Conservation (phyloP, 306 rosid genomes). For the Casuarina equisetifolia region DNA sequence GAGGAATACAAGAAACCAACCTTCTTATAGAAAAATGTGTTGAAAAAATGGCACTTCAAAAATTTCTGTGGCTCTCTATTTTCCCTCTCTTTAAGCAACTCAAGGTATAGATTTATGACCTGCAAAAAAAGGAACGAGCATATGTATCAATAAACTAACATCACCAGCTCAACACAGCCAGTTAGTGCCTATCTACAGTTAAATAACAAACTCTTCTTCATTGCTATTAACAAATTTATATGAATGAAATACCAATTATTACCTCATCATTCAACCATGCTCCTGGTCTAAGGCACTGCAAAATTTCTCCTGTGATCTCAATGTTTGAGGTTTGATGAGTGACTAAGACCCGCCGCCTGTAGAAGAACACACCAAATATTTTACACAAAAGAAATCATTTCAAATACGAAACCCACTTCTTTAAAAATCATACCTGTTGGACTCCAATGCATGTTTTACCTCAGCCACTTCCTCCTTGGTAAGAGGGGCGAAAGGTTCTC, state of each 20-base stretch:
- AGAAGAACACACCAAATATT: conserved; percentile 21
- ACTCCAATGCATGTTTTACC: conserved; percentile 52
- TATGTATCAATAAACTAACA: conserved; percentile 18
- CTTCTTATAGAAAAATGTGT: conserved; percentile 91
- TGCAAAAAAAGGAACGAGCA: conserved; percentile 36
- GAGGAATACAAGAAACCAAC: conserved; percentile 37
- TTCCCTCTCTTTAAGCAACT: conserved; percentile 97
- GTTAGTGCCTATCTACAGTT: not conserved
- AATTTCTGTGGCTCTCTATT: conserved; percentile 71
- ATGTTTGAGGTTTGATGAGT: conserved; percentile 72
- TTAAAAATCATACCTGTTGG: conserved; percentile 54
- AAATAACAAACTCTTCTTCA: not conserved
- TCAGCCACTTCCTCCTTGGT: conserved; percentile 55
- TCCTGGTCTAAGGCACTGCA: conserved; percentile 71
- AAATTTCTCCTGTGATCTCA: conserved; percentile 60
- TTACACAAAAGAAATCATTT: conserved; percentile 11
- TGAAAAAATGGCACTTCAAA: conserved; percentile 93
- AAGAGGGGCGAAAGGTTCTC: conserved; percentile 66
- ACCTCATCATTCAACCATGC: conserved; percentile 99
- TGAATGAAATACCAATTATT: conserved; percentile 25
- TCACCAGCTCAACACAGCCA: conserved; percentile 1
- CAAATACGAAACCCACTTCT: conserved; percentile 8
- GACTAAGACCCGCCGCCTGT: conserved; percentile 72
- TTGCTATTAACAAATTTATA: not conserved
- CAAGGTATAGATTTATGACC: conserved; percentile 92